These are phyloP conservation scores for Xylariaceae sp. DNA, from an alignment of 2,329 filamentous ascomycete genomes.

Conservation along the genomic window DNA sequence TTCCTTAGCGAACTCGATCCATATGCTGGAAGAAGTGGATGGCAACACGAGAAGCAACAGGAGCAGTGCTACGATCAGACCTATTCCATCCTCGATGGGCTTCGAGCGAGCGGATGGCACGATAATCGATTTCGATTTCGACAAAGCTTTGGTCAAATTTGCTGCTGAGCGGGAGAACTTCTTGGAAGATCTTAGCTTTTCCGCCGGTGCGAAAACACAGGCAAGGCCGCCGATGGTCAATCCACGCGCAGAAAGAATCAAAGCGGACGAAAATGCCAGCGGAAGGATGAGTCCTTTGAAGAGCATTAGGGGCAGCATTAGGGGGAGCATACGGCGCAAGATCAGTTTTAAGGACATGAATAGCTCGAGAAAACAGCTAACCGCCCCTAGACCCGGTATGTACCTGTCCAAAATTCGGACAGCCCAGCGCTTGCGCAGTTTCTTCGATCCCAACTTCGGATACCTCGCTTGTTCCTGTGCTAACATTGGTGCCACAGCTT, in stretches of 20 bases:
- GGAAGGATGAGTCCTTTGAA: slow-evolving; percentile 52
- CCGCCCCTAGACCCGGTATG: slow-evolving; percentile 68
- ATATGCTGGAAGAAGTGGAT: slow-evolving; percentile 53
- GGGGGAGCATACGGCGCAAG: slow-evolving; percentile 86
- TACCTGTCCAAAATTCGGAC: slow-evolving; percentile 26
- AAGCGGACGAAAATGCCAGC: slow-evolving; percentile 59
- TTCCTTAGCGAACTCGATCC: slow-evolving; percentile 46
- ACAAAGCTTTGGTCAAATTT: slow-evolving; percentile 88
- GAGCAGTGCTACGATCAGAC: slow-evolving; percentile 60
- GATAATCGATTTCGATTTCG: slow-evolving; percentile 78
- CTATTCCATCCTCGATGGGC: slow-evolving; percentile 29
- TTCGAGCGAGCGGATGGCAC: slow-evolving; percentile 32
- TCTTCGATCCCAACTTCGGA: slow-evolving; percentile 22
- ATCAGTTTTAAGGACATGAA: slow-evolving; percentile 94
- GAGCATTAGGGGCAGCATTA: slow-evolving; percentile 55
- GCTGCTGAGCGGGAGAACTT: slow-evolving; percentile 93
- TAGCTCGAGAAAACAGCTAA: slow-evolving; percentile 83
- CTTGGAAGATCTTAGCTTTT: slow-evolving; percentile 84
- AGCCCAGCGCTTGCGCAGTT: slow-evolving; percentile 19
- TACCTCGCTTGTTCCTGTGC: slow-evolving; percentile 22
- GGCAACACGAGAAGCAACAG: slow-evolving; percentile 57
- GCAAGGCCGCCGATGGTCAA: slow-evolving; percentile 67
- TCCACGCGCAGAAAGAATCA: slow-evolving; percentile 75
- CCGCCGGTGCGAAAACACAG: slow-evolving; percentile 72
- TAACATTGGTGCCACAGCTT: slow-evolving; percentile 40